Conservation (phyloP, 1,139 yeast species). For the Candida glucosophila region DNA sequence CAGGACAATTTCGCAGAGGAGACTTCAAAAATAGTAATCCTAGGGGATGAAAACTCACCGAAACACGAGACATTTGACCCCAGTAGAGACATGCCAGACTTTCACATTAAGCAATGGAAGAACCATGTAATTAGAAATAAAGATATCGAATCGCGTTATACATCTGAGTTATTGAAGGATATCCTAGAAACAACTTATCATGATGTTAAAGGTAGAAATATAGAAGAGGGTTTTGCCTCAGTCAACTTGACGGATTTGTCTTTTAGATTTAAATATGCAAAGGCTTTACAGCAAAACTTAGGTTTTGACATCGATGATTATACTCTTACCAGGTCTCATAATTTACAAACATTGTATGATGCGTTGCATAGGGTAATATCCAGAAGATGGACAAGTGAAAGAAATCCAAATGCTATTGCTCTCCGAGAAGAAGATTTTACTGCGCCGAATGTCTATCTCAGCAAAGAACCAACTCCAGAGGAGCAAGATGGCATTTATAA, state of each 20-base stretch:
- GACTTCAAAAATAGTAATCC: constrained; percentile 26
- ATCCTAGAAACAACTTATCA: constrained; percentile 20
- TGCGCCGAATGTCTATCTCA: constrained; percentile 44
- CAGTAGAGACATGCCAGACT: constrained; percentile 26
- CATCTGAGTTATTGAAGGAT: constrained; percentile 14
- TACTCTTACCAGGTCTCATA: constrained; percentile 41
- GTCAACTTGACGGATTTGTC: constrained; percentile 36
- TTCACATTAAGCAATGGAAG: constrained; percentile 31
- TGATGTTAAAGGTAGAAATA: constrained; percentile 12
- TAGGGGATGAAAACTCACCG: constrained; percentile 30
- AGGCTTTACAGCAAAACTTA: constrained; percentile 47
- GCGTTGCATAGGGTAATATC: constrained; percentile 39
- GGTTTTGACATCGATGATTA: constrained; percentile 65
- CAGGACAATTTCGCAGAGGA: constrained; percentile 31
- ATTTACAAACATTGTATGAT: constrained; percentile 34
- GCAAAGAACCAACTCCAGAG: constrained; percentile 24
- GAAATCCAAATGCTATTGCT: constrained; percentile 63
- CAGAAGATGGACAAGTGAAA: constrained; percentile 48
- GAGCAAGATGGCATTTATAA: constrained; percentile 23
- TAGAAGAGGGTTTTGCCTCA: constrained; percentile 10
- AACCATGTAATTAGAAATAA: constrained; percentile 12
- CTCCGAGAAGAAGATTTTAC: constrained; percentile 33
- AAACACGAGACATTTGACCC: constrained; percentile 17
- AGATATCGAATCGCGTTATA: constrained; percentile 23
- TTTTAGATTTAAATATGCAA: constrained; percentile 50